A percentile compares a stretch with the other conserved stretches of the same genome.
These are phyloP conservation scores for Talaromyces proteolyticus DNA, from an alignment of 495 filamentous ascomycete genomes.

Conservation along the genomic window DNA sequence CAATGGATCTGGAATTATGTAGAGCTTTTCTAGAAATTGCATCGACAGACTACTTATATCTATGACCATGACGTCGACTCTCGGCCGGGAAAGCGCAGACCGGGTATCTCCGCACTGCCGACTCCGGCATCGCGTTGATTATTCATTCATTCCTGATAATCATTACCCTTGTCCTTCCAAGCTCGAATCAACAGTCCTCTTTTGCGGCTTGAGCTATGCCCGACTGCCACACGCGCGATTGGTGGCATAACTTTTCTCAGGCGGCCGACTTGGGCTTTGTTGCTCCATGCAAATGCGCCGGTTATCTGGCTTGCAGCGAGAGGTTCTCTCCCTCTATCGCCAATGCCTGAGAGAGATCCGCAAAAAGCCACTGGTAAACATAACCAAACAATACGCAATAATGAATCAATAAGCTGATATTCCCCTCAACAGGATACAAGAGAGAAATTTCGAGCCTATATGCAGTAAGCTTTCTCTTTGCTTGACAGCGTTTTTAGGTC, in stretches of 20 bases:
- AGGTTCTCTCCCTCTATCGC: conserved; percentile 82
- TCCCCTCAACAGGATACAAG: conserved; percentile 35
- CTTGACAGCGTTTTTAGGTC: too few species aligned
- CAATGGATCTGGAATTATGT: background rate
- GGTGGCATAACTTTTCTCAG: too few species aligned
- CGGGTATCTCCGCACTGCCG: background rate
- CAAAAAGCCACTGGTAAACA: conserved; percentile 71
- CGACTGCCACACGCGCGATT: too few species aligned
- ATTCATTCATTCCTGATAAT: too few species aligned
- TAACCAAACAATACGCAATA: conserved; percentile 4
- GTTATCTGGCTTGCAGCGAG: conserved; percentile 84
- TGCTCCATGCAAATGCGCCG: conserved; percentile 16
- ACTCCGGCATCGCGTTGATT: too few species aligned
- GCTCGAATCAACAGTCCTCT: too few species aligned
- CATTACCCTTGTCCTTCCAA: too few species aligned
- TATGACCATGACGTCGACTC: background rate
- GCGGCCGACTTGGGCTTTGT: background rate
- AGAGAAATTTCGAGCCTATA: conserved; percentile 48
- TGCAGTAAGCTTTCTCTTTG: conserved; percentile 37
- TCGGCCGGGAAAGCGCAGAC: conserved; percentile 16
- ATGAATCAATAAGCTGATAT: conserved; percentile 1
- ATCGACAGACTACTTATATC: conserved; percentile 1
- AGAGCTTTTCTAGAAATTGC: too few species aligned
- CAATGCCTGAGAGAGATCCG: conserved; percentile 73
- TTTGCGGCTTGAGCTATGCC: too few species aligned